phyloP scores from a whole-genome alignment of 2,329 filamentous ascomycete species.

The Juglanconis sp. region DNA sequence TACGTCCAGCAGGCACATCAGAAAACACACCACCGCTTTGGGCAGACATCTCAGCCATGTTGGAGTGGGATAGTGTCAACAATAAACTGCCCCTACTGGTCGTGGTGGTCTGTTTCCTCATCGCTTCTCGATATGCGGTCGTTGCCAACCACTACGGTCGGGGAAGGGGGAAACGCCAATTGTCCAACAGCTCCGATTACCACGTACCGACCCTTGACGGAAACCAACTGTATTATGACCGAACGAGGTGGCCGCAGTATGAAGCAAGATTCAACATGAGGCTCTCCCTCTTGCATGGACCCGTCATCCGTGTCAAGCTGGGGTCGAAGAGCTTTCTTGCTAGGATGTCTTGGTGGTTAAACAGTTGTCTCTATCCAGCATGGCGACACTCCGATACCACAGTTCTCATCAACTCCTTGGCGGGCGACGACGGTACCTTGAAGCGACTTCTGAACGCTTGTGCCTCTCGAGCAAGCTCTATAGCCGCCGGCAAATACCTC shows the following conservation, averaged over 20 bases:
- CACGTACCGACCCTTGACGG: constrained; percentile 3
- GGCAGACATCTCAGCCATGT: too few relatives aligned
- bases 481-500: constrained; percentile 15
- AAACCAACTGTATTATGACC: constrained; percentile 6
- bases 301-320: constrained; percentile 6
- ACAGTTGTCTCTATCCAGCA: background rate
- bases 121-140: background rate
- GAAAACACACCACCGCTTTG: too few relatives aligned
- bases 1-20: too few relatives aligned
- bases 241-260: constrained; percentile 12
- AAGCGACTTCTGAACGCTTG: constrained; percentile 7
- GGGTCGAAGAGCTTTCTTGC: background rate
- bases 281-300: constrained; percentile 8
- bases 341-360: background rate
- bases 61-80: too few relatives aligned
- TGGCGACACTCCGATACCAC: background rate
- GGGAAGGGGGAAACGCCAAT: background rate
- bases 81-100: too few relatives aligned
- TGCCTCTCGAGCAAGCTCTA: constrained; percentile 9
- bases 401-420: constrained; percentile 13
- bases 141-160: background rate
- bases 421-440: background rate
- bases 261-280: constrained; percentile 14
- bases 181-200: background rate
- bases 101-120: background rate